Conservation (phyloP, 148 eudicot species). For the Camellia lanceoleosa region DNA sequence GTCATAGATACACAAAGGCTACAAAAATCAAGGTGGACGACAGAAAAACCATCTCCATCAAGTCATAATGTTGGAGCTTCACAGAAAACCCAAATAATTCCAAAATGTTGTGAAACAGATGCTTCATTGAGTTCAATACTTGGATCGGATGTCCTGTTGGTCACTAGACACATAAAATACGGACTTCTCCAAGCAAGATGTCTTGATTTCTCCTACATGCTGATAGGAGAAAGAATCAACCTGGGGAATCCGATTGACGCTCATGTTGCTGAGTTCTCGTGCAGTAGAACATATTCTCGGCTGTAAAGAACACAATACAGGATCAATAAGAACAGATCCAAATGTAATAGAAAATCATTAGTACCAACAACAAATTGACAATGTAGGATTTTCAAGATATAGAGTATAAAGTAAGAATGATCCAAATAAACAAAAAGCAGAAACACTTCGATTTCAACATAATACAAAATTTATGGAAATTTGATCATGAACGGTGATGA, state of each 20-base stretch:
- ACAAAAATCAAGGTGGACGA: background rate
- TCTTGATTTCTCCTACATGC: background rate
- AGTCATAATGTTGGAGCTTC: background rate
- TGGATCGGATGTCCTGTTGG: background rate
- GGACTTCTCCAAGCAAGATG: background rate
- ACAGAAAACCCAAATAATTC: background rate
- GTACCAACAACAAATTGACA: background rate
- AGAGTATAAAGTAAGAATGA: background rate
- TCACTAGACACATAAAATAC: background rate
- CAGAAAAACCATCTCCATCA: background rate
- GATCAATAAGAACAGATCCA: background rate
- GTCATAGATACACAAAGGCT: background rate
- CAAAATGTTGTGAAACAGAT: background rate
- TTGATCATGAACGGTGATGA: background rate
- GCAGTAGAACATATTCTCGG: constrained; percentile 91
- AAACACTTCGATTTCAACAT: background rate
- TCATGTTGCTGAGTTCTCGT: constrained; percentile 61
- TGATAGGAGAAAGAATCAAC: background rate
- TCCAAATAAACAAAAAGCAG: background rate
- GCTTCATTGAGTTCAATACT: background rate
- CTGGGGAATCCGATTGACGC: background rate
- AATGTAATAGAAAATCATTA: background rate
- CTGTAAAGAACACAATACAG: constrained; percentile 41
- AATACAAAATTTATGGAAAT: background rate
- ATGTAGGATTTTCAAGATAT: background rate